Evolutionary conservation across 2,329 filamentous ascomycete species (phyloP), one percentile per base, ranked within the genome.

Genomic region (Pseudovirgaria hyperparasitica): DNA sequence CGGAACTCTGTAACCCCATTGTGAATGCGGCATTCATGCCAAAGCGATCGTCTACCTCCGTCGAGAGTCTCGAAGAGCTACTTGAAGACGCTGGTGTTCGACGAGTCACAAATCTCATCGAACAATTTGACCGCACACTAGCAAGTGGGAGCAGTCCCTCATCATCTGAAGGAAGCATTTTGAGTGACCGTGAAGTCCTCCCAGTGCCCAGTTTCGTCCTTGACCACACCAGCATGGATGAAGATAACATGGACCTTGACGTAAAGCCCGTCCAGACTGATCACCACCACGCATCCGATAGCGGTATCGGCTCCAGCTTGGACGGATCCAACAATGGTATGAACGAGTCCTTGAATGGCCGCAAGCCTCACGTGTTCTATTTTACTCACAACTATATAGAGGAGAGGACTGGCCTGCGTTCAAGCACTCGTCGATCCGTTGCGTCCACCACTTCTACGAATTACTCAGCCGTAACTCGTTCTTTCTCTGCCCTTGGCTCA

Each of bases 251-350:
- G 50, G 55, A 44, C 35, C 42, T 54, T 33, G 52, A 51, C 46
- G 37, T 37, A 31, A 72, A 46, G 58, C 61, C 44, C 14, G 26
- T 35, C 28, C 32, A 36, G 30, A 35, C 35, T 22, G 41, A 45
- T 31, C 67, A 75, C 46, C 70, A 74, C 45, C 77, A 85, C 56
- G 70, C 72, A 32, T 90, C 82, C 10, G 86, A 94, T 59, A 92
- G 85, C 51, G 86, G 84, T 28, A 64, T 94, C 37, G 86, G 86
- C 27, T 80, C 82, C 22, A 93, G 85, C 22, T 66, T 93, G 44
- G 70, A 65, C 34, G 79, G 72, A 26, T 50, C 50, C 25, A 65
- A 48, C 40, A 41, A 52, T 41, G 51, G 52, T 57, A 56, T 49
- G 45, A 29, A 30, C 16, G 25, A 24, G 20, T 21, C 34, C n/a